phyloP scores from a whole-genome alignment of 805 yeast species.

The Ogataea trehalophila region DNA sequence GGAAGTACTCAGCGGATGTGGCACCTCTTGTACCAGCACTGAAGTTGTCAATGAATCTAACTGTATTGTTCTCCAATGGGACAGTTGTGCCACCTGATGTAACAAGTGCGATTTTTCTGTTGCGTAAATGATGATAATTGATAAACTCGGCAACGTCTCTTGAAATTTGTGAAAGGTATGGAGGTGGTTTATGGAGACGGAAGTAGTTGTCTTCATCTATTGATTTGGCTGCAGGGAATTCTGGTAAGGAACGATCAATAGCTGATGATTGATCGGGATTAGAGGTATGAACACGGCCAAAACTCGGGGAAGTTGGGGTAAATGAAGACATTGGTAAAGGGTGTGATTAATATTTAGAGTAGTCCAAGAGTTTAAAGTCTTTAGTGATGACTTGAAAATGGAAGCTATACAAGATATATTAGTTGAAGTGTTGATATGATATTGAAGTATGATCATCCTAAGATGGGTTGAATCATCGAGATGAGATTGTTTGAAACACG shows the following conservation, averaged over 20 bases:
- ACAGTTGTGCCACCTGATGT: slow-evolving; percentile 98
- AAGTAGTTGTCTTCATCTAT: slow-evolving; percentile 77
- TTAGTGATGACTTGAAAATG: not conserved
- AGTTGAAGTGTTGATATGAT: too few species aligned
- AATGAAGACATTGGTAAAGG: not conserved
- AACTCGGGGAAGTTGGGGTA: slow-evolving; percentile 13
- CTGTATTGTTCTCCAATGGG: slow-evolving; percentile 95
- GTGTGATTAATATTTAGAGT: too few species aligned
- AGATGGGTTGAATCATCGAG: too few species aligned
- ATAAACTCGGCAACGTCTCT: slow-evolving; percentile 58
- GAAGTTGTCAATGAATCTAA: slow-evolving; percentile 92
- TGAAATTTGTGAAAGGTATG: slow-evolving; percentile 60
- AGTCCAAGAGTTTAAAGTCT: too few species aligned
- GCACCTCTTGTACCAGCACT: slow-evolving; percentile 99
- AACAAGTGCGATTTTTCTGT: slow-evolving; percentile 64
- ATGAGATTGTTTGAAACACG: too few species aligned
- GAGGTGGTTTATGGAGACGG: slow-evolving; percentile 65
- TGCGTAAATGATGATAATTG: slow-evolving; percentile 39
- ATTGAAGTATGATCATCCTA: too few species aligned
- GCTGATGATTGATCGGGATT: slow-evolving; percentile 68
- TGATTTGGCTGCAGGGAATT: slow-evolving; percentile 69
- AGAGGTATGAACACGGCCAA: slow-evolving; percentile 50
- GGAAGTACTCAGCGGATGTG: slow-evolving; percentile 86
- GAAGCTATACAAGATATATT: not conserved
- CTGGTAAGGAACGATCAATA: slow-evolving; percentile 72